phyloP scores from a whole-genome alignment of 1,284 basidiomycete genomes.

The Naganishia albida region DNA sequence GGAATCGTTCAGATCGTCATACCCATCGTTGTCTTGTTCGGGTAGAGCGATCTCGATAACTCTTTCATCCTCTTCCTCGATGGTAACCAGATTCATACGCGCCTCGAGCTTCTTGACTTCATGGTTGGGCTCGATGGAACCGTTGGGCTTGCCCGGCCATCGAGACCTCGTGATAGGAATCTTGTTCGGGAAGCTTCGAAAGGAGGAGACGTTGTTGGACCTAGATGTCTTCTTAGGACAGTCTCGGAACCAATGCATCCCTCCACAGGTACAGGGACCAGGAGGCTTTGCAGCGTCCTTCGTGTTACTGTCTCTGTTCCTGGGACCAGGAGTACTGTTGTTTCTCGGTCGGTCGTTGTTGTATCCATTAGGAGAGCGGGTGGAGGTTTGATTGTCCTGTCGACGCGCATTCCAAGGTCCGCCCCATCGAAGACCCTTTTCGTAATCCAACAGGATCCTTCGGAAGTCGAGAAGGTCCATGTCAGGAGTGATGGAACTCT shows the following conservation, averaged over 20 bases:
- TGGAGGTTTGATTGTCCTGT: neutral
- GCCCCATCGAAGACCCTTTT: constrained; percentile 8
- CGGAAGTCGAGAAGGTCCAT: constrained; percentile 11
- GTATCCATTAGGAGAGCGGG: neutral
- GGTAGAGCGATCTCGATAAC: neutral
- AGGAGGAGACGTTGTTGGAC: constrained; percentile 8
- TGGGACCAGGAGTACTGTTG: neutral
- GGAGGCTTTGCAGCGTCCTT: constrained; percentile 8
- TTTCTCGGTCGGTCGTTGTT: neutral
- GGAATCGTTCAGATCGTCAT: neutral
- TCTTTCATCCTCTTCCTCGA: no score
- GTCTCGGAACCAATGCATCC: constrained; percentile 16
- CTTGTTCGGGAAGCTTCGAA: neutral
- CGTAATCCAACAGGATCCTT: constrained; percentile 9
- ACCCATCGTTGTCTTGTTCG: constrained; percentile 4
- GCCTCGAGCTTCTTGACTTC: no score
- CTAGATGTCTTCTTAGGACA: constrained; percentile 16
- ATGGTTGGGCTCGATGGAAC: no score
- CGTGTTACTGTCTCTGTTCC: constrained; percentile 3
- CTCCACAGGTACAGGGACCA: constrained; percentile 10
- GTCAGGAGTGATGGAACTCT: constrained; percentile 11
- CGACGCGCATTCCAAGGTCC: neutral
- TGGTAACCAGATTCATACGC: no score
- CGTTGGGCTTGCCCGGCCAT: neutral
- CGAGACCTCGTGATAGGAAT: neutral